phyloP scores from a whole-genome alignment of 768 basidiomycete genomes.

The Pulveroboletus frians region DNA sequence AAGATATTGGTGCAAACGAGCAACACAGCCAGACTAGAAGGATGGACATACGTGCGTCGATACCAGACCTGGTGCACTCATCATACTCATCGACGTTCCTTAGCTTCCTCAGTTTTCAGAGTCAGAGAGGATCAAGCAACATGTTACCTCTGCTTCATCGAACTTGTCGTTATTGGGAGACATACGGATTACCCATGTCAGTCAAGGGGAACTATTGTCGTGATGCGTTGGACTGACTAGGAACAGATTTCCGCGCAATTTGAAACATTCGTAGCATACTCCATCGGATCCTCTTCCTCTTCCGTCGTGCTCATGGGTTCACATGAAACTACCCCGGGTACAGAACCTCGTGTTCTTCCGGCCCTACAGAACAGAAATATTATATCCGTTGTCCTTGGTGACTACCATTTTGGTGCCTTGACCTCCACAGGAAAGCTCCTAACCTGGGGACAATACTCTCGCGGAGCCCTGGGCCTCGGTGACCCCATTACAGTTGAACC shows the following conservation, averaged over 20 bases:
- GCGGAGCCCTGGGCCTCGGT: constrained; percentile 83
- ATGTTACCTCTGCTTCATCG: constrained; percentile 40
- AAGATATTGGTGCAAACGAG: constrained; percentile 46
- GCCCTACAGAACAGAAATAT: constrained; percentile 71
- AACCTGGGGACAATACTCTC: constrained; percentile 76
- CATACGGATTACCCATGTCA: constrained; percentile 75
- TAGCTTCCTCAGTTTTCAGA: constrained; percentile 78
- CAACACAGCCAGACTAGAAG: constrained; percentile 35
- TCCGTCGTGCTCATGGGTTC: constrained; percentile 76
- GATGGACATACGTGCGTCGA: constrained; percentile 72
- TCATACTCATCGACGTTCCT: neutral
- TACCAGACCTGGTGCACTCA: neutral
- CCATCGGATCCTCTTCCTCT: constrained; percentile 58
- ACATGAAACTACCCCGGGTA: constrained; percentile 37
- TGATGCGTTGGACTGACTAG: constrained; percentile 1
- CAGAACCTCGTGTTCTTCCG: constrained; percentile 58
- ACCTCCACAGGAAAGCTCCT: constrained; percentile 70
- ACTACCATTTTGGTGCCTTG: constrained; percentile 88
- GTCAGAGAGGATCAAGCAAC: constrained; percentile 41
- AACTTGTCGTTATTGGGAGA: constrained; percentile 37
- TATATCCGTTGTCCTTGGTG: constrained; percentile 86
- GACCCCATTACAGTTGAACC: constrained; percentile 52
- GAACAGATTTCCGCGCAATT: constrained; percentile 80
- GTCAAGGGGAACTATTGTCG: constrained; percentile 17
- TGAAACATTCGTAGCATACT: constrained; percentile 75